Conservation (phyloP, 805 yeast species). For the Metschnikowia similis region DNA sequence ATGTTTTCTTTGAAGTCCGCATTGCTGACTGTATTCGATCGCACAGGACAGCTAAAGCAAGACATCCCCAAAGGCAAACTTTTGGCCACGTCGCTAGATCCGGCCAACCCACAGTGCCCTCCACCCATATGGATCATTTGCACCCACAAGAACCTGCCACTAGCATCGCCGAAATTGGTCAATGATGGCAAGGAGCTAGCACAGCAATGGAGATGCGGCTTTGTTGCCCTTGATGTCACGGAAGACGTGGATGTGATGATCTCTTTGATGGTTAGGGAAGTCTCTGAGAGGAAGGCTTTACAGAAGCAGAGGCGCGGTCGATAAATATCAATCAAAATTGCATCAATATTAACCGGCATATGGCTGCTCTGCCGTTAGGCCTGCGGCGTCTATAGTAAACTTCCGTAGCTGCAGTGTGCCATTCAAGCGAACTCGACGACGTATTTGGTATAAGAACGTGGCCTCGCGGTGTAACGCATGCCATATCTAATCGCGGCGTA, state of each 20-base stretch:
- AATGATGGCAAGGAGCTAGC: constrained; percentile 58
- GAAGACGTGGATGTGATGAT: constrained; percentile 54
- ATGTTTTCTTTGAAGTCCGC: constrained; percentile 56
- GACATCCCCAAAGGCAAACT: constrained; percentile 10
- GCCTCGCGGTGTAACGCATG: not conserved
- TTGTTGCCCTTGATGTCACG: constrained; percentile 56
- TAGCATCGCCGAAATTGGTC: constrained; percentile 58
- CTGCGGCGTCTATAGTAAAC: too few relatives aligned
- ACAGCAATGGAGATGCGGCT: constrained; percentile 59
- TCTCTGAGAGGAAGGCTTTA: constrained; percentile 43
- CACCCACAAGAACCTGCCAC: constrained; percentile 54
- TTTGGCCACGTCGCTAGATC: constrained; percentile 28
- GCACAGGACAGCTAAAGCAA: constrained; percentile 24
- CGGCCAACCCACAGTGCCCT: constrained; percentile 32
- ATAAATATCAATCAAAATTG: not conserved
- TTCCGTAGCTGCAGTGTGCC: not conserved
- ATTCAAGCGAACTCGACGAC: too few relatives aligned
- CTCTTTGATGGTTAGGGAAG: constrained; percentile 55
- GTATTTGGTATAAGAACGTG: not conserved
- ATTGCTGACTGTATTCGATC: constrained; percentile 54
- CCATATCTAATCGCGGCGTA: constrained; percentile 8
- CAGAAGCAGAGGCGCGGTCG: constrained; percentile 12
- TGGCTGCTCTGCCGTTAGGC: not conserved
- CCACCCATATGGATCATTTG: constrained; percentile 71
- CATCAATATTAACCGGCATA: not conserved